A percentile compares a stretch with the other conserved stretches of the same genome.
Evolutionary conservation across 768 basidiomycete species (phyloP).

Genomic region (Pulveroboletus sp.): DNA sequence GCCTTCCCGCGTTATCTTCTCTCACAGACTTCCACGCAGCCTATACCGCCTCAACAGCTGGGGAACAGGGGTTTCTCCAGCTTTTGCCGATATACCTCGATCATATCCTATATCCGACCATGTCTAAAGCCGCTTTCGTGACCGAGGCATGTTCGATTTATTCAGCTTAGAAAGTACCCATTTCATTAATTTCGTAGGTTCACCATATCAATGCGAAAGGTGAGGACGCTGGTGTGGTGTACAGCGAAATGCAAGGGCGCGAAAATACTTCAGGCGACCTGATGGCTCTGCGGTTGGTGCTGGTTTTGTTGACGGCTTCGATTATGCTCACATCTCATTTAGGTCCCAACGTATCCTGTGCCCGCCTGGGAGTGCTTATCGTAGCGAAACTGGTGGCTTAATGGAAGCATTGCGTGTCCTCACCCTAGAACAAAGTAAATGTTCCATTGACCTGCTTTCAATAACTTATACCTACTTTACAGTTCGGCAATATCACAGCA

Average conservation of each 20-base stretch:
- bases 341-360: conserved; percentile 81
- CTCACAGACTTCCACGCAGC: conserved; percentile 33
- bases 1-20: background rate
- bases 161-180: background rate
- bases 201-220: conserved; percentile 91
- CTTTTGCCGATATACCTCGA: conserved; percentile 88
- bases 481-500: conserved; percentile 87
- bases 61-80: conserved; percentile 86
- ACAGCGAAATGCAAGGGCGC: conserved; percentile 94
- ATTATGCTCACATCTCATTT: conserved; percentile 6
- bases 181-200: conserved; percentile 49
- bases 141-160: conserved; percentile 44
- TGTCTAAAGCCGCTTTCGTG: conserved; percentile 79
- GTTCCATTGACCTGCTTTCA: background rate
- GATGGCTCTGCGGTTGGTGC: conserved; percentile 74
- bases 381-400: conserved; percentile 94
- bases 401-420: conserved; percentile 87
- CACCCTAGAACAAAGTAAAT: conserved; percentile 81
- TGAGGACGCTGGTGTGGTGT: conserved; percentile 92
- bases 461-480: conserved; percentile 16
- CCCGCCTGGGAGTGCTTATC: conserved; percentile 78
- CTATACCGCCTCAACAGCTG: conserved; percentile 94
- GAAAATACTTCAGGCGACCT: conserved; percentile 91
- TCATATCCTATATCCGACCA: conserved; percentile 94
- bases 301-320: background rate